A percentile compares a stretch with the other conserved stretches of the same genome.
Conservation (phyloP, 352 stramenopile genomes). For the Albugo laibachii region DNA sequence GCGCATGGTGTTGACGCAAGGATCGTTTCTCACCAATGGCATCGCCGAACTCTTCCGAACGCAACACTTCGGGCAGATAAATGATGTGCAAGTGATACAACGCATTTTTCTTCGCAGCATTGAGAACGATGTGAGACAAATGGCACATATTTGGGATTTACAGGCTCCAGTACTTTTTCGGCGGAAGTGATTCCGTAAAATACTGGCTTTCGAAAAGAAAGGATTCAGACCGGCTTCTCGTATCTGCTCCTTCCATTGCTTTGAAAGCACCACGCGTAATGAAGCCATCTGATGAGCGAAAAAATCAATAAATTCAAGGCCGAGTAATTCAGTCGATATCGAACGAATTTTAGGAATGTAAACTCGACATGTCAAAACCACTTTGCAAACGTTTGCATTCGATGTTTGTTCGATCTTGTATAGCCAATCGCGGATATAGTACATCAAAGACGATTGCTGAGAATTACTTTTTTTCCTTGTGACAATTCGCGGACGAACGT, state of each 20-base stretch:
- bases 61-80: constrained; percentile 38
- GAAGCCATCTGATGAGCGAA: constrained; percentile 29
- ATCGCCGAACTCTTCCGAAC: not conserved
- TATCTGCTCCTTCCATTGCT: constrained; percentile 30
- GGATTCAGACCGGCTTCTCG: constrained; percentile 5
- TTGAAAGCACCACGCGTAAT: constrained; percentile 23
- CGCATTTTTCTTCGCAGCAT: constrained; percentile 36
- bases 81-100: constrained; percentile 25
- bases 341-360: constrained; percentile 17
- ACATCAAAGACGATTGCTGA: constrained; percentile 17
- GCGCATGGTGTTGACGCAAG: too few species aligned
- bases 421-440: constrained; percentile 51
- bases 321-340: constrained; percentile 8
- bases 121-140: constrained; percentile 14
- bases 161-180: too few species aligned
- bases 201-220: not conserved
- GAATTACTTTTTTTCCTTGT: constrained; percentile 8
- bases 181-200: too few species aligned
- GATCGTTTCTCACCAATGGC: too few species aligned
- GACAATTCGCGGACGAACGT: constrained; percentile 8
- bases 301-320: constrained; percentile 39
- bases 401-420: constrained; percentile 40
- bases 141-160: too few species aligned
- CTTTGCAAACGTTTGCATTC: constrained; percentile 34
- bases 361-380: constrained; percentile 40